phyloP scores from a whole-genome alignment of 2,329 filamentous ascomycete genomes.

The Alternaria longipes region DNA sequence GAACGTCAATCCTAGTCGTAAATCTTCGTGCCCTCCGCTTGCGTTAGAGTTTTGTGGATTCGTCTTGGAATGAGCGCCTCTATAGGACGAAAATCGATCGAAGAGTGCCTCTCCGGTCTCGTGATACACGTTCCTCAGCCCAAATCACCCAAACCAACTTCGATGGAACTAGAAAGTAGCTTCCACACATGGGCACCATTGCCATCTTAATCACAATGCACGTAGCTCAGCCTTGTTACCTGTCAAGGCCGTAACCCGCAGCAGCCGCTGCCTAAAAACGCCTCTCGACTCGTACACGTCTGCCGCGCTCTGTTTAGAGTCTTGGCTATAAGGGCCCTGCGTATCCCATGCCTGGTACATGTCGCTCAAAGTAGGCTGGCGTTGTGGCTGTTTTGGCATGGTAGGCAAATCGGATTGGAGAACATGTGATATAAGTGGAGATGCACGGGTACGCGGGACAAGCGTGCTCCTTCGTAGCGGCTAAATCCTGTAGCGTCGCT shows the following conservation, averaged over 20 bases:
- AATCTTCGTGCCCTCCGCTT: not conserved
- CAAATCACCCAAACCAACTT: not conserved
- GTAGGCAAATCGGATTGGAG: not conserved
- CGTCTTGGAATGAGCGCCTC: not conserved
- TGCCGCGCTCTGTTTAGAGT: constrained; percentile 8
- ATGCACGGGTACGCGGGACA: constrained; percentile 6
- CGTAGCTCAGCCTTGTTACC: not conserved
- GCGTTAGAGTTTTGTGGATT: not conserved
- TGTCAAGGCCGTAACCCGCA: not conserved
- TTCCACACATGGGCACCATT: not conserved
- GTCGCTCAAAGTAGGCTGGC: constrained; percentile 4
- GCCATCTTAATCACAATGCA: constrained; percentile 6
- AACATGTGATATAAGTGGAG: constrained; percentile 2
- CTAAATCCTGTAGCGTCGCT: constrained; percentile 6
- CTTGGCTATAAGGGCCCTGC: constrained; percentile 11
- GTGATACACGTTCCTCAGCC: not conserved
- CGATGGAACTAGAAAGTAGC: not conserved
- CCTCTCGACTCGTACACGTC: constrained; percentile 3
- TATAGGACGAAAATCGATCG: not conserved
- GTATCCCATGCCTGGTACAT: not conserved
- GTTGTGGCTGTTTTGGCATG: not conserved
- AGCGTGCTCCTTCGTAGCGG: constrained; percentile 4
- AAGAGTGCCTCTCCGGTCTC: not conserved
- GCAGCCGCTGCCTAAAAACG: constrained; percentile 3
- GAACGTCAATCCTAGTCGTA: not conserved